Conservation (phyloP, 2,329 filamentous ascomycete species). For the Diaporthe citrichinensis region DNA sequence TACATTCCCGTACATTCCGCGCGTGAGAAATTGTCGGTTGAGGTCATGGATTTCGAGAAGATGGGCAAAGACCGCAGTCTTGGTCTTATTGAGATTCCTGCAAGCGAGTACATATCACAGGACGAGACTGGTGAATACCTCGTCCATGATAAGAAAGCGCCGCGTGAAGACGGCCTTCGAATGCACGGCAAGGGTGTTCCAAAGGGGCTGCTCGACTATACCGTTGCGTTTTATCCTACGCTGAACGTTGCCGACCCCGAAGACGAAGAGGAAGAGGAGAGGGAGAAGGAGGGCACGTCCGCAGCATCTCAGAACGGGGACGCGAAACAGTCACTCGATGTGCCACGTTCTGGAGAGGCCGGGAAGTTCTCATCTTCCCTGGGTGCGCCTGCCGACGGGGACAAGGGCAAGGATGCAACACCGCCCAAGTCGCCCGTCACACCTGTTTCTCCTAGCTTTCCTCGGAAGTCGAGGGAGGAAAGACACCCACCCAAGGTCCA, state of each 20-base stretch:
- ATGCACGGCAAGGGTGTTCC: slow-evolving; percentile 79
- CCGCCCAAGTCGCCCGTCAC: slow-evolving; percentile 61
- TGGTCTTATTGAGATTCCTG: slow-evolving; percentile 82
- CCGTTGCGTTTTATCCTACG: slow-evolving; percentile 90
- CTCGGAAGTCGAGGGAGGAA: slow-evolving; percentile 65
- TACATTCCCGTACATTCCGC: slow-evolving; percentile 91
- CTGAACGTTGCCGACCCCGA: slow-evolving; percentile 91
- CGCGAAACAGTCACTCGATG: slow-evolving; percentile 50
- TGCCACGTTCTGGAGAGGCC: slow-evolving; percentile 54
- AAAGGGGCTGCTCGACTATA: slow-evolving; percentile 88
- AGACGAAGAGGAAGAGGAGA: slow-evolving; percentile 75
- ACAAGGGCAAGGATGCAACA: slow-evolving; percentile 49
- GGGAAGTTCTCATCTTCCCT: slow-evolving; percentile 60
- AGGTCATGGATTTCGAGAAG: slow-evolving; percentile 97
- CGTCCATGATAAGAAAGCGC: slow-evolving; percentile 81
- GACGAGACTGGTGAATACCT: slow-evolving; percentile 85
- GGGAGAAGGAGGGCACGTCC: slow-evolving; percentile 49
- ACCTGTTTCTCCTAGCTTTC: slow-evolving; percentile 59
- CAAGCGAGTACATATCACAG: slow-evolving; percentile 84
- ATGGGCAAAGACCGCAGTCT: slow-evolving; percentile 92
- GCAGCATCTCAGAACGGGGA: slow-evolving; percentile 41
- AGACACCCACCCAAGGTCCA: slow-evolving; percentile 81
- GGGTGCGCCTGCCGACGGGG: slow-evolving; percentile 46
- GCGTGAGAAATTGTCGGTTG: slow-evolving; percentile 86
- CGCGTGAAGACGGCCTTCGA: slow-evolving; percentile 77